These are phyloP conservation scores for Verticillium dahliae DNA, from an alignment of 2,329 filamentous ascomycete genomes.

Conservation along the genomic window DNA sequence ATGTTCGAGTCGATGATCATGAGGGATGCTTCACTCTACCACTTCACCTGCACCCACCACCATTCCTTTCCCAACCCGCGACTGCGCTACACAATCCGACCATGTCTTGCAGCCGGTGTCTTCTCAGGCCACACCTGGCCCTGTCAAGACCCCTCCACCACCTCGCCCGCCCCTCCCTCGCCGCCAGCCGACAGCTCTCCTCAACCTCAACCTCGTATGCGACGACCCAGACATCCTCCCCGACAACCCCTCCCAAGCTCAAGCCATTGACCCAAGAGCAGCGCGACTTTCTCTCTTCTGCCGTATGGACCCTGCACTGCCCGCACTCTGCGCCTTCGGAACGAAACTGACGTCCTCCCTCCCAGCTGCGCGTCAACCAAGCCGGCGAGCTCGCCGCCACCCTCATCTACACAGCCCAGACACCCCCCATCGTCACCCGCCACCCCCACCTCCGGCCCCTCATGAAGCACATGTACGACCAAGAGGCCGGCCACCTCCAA, in stretches of 20 bases:
- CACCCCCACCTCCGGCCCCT: constrained; percentile 84
- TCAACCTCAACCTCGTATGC: neutral
- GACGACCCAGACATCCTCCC: constrained; percentile 8
- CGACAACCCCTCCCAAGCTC: constrained; percentile 28
- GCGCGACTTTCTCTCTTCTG: constrained; percentile 67
- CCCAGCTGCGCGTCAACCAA: constrained; percentile 85
- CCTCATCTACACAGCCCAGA: constrained; percentile 88
- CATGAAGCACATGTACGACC: constrained; percentile 98
- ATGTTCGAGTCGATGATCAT: neutral
- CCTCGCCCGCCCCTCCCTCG: neutral
- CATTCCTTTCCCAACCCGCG: no score
- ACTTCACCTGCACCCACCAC: no score
- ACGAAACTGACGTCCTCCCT: constrained; percentile 5
- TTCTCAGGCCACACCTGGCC: neutral
- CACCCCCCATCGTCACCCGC: constrained; percentile 67
- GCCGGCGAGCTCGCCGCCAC: constrained; percentile 95
- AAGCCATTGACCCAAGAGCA: constrained; percentile 65
- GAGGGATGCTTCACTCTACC: no score
- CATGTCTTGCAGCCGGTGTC: neutral
- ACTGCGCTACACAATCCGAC: no score
- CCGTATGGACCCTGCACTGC: constrained; percentile 34
- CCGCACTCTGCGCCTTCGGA: no score
- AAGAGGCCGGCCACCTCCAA: constrained; percentile 80
- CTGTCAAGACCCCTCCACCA: constrained; percentile 1
- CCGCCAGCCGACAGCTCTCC: neutral